Evolutionary conservation across 495 filamentous ascomycete genomes (phyloP).

Genomic region (Penicillium malachiteum): DNA sequence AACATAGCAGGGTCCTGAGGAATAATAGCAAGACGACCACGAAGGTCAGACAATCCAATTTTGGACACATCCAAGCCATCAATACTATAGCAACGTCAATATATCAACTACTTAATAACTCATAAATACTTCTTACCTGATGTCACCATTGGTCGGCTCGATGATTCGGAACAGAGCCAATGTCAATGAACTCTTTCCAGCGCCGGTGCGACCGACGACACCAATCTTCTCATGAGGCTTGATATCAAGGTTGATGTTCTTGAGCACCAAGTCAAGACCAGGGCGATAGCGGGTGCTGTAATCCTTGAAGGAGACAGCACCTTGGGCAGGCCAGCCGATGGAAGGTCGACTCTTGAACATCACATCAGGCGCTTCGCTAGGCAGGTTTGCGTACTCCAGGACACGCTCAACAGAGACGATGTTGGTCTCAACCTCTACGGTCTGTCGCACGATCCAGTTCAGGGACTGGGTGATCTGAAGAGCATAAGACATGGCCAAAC

Average conservation of each 20-base stretch:
- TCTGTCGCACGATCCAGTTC: slow-evolving; percentile 99
- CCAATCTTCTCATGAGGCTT: slow-evolving; percentile 97
- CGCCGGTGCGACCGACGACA: slow-evolving; percentile 93
- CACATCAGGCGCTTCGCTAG: slow-evolving; percentile 93
- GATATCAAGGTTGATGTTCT: slow-evolving; percentile 86
- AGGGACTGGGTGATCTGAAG: slow-evolving; percentile 96
- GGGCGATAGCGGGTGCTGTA: slow-evolving; percentile 91
- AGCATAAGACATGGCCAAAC: slow-evolving; percentile 94
- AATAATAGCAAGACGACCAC: slow-evolving; percentile 92
- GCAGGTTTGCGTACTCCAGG: slow-evolving; percentile 90
- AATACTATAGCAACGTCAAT: slow-evolving; percentile 52
- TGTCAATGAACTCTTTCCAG: slow-evolving; percentile 94
- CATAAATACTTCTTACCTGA: slow-evolving; percentile 46
- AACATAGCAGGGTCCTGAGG: slow-evolving; percentile 98
- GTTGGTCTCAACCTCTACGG: slow-evolving; percentile 98
- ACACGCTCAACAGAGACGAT: slow-evolving; percentile 98
- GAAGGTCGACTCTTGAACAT: slow-evolving; percentile 83
- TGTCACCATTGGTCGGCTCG: slow-evolving; percentile 74
- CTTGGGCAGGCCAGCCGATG: slow-evolving; percentile 88
- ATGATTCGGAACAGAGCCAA: slow-evolving; percentile 95
- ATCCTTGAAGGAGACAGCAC: slow-evolving; percentile 86
- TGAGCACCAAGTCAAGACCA: slow-evolving; percentile 87
- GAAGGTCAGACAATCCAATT: slow-evolving; percentile 86
- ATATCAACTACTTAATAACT: background rate
- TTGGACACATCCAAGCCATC: slow-evolving; percentile 85